A percentile compares a stretch with the other conserved stretches of the same genome.
Conservation (phyloP, 192 early-diverging fungal genomes). For the Coemansia sp. region DNA sequence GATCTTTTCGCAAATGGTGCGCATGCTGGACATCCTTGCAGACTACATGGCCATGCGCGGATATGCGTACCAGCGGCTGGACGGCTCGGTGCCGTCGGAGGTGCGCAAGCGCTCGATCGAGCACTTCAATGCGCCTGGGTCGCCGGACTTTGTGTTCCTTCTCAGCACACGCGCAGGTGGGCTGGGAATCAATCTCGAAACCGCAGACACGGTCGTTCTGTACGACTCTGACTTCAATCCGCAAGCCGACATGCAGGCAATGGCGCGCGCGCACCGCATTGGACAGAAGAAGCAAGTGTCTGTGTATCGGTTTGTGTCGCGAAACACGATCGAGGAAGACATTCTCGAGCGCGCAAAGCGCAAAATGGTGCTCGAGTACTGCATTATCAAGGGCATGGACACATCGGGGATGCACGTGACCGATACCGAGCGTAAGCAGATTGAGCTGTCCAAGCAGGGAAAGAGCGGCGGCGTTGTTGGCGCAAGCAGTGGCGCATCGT, state of each 20-base stretch:
- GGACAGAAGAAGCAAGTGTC: conserved; percentile 97
- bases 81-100: conserved; percentile 87
- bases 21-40: conserved; percentile 92
- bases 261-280: conserved; percentile 97
- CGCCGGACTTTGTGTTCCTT: conserved; percentile 93
- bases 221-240: conserved; percentile 96
- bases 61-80: conserved; percentile 88
- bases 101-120: conserved; percentile 95
- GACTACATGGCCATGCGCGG: conserved; percentile 91
- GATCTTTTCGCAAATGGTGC: conserved; percentile 98
- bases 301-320: conserved; percentile 96
- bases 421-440: conserved; percentile 53
- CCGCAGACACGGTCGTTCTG: conserved; percentile 96
- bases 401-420: conserved; percentile 80
- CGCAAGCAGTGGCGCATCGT: conserved; percentile 35
- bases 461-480: conserved; percentile 35
- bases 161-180: conserved; percentile 97
- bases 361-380: conserved; percentile 99
- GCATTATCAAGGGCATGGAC: conserved; percentile 99
- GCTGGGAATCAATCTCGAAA: conserved; percentile 93
- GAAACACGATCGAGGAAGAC: conserved; percentile 97
- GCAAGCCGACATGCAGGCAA: conserved; percentile 96
- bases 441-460: conserved; percentile 53
- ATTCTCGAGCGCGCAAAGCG: conserved; percentile 98
- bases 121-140: conserved; percentile 93